A percentile compares a stretch with the other conserved stretches of the same genome.
phyloP scores from a whole-genome alignment of 371 early-diverging fungal species.

The Mortierella sp. region DNA sequence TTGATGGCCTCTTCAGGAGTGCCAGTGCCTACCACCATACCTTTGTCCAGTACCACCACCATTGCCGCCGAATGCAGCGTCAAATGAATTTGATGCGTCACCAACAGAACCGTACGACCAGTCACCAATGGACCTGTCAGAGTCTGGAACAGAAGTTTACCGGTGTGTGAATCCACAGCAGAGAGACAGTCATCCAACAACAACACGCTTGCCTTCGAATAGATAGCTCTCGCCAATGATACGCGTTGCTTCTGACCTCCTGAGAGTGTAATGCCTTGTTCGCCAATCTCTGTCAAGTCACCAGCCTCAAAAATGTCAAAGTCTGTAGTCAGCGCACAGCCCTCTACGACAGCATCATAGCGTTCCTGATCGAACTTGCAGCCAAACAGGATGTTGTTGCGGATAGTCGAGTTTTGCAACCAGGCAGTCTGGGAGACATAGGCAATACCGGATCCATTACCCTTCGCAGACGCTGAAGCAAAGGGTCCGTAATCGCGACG shows the following conservation, averaged over 20 bases:
- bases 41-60: constrained; percentile 69
- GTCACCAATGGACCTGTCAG: constrained; percentile 74
- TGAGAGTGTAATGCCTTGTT: constrained; percentile 79
- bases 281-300: constrained; percentile 93
- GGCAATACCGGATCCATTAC: constrained; percentile 59
- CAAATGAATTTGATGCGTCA: constrained; percentile 87
- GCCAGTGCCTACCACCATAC: constrained; percentile 53
- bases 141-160: constrained; percentile 76
- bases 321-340: constrained; percentile 76
- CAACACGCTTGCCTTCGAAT: constrained; percentile 73
- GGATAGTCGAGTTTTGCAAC: constrained; percentile 85
- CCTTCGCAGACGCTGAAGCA: neutral
- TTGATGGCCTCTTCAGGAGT: constrained; percentile 48
- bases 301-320: constrained; percentile 81
- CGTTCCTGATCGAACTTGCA: constrained; percentile 66
- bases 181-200: constrained; percentile 87
- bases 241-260: constrained; percentile 87
- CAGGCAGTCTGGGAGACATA: constrained; percentile 89
- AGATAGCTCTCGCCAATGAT: constrained; percentile 84
- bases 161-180: constrained; percentile 89
- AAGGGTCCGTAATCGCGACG: constrained; percentile 50
- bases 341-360: constrained; percentile 70
- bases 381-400: constrained; percentile 89
- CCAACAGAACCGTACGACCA: constrained; percentile 82
- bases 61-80: constrained; percentile 70